Percentiles rank a stretch among this genome's conserved stretches.
These are phyloP conservation scores for Aphanomyces astaci DNA, from an alignment of 352 stramenopile species.

Conservation along the genomic window DNA sequence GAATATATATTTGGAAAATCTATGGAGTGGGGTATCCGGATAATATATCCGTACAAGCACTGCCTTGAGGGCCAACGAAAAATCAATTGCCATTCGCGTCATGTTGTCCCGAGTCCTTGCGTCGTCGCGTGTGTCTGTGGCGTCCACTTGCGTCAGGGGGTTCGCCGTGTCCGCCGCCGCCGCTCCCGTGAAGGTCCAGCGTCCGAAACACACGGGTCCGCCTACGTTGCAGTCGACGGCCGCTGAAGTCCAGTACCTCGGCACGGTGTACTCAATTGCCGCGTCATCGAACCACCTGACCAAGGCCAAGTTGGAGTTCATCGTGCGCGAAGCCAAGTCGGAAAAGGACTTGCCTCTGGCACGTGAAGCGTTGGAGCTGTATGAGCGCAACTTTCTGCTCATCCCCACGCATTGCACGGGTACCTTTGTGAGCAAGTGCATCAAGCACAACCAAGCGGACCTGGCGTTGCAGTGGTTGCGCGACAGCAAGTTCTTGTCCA, in stretches of 20 bases:
- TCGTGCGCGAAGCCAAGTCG: slow-evolving; percentile 75
- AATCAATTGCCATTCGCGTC: background rate
- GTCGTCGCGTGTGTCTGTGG: background rate
- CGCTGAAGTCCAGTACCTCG: slow-evolving; percentile 14
- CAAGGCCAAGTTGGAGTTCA: slow-evolving; percentile 71
- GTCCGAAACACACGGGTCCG: slow-evolving; percentile 20
- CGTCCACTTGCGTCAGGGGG: background rate
- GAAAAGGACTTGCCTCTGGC: slow-evolving; percentile 58
- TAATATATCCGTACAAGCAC: background rate
- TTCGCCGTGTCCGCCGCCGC: background rate
- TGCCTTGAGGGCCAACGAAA: background rate
- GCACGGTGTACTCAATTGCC: slow-evolving; percentile 41
- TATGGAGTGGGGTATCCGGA: slow-evolving; percentile 16
- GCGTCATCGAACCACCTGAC: slow-evolving; percentile 74
- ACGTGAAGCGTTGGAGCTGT: slow-evolving; percentile 63
- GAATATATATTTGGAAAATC: too few species aligned
- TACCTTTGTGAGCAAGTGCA: slow-evolving; percentile 57
- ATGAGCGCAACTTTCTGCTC: slow-evolving; percentile 70
- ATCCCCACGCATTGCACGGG: slow-evolving; percentile 48
- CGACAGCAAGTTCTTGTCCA: slow-evolving; percentile 54
- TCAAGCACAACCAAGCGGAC: slow-evolving; percentile 51
- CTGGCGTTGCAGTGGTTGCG: slow-evolving; percentile 64
- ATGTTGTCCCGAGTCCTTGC: slow-evolving; percentile 15
- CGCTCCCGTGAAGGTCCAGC: background rate
- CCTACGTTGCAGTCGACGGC: slow-evolving; percentile 19